These are phyloP conservation scores for Prunus fruticosa DNA, from an alignment of 306 rosid genomes.

Conservation along the genomic window DNA sequence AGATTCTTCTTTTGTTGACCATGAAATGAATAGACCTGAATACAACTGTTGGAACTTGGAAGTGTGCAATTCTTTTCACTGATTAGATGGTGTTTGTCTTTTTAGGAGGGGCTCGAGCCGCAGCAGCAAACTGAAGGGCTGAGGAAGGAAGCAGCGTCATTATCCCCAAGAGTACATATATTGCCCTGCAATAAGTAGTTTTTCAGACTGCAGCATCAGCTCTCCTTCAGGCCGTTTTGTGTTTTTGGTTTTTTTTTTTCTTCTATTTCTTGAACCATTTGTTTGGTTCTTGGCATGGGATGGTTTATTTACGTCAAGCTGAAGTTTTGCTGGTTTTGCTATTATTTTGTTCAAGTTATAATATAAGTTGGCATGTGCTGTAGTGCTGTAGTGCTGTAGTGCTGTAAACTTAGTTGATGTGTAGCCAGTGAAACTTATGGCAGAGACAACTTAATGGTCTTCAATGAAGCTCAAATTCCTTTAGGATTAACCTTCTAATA, in stretches of 20 bases:
- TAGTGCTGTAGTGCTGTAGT: conserved; percentile 23
- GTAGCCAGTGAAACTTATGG: conserved; percentile 37
- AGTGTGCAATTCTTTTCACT: conserved; percentile 17
- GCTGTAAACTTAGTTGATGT: conserved; percentile 29
- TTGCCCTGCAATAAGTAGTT: conserved; percentile 43
- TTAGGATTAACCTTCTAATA: conserved; percentile 15
- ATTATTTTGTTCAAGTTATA: conserved; percentile 12
- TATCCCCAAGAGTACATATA: conserved; percentile 36
- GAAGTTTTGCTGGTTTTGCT: conserved; percentile 18
- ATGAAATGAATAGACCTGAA: not conserved
- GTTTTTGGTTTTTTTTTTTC: not conserved
- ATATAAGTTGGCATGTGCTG: conserved; percentile 15
- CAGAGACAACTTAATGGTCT: conserved; percentile 29
- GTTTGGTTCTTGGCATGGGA: conserved; percentile 34
- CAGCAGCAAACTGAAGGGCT: conserved; percentile 48
- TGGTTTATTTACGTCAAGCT: conserved; percentile 35
- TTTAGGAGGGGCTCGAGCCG: conserved; percentile 53
- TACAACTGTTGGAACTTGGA: not conserved
- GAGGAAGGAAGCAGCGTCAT: conserved; percentile 14
- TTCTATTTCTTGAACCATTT: conserved; percentile 27
- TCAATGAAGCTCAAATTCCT: conserved; percentile 23
- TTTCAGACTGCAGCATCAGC: conserved; percentile 45
- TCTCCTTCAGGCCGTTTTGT: conserved; percentile 39
- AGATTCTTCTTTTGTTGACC: conserved; percentile 1
- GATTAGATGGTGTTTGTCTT: conserved; percentile 22